Conservation (phyloP, 352 stramenopile species). For the Pythium sp. region DNA sequence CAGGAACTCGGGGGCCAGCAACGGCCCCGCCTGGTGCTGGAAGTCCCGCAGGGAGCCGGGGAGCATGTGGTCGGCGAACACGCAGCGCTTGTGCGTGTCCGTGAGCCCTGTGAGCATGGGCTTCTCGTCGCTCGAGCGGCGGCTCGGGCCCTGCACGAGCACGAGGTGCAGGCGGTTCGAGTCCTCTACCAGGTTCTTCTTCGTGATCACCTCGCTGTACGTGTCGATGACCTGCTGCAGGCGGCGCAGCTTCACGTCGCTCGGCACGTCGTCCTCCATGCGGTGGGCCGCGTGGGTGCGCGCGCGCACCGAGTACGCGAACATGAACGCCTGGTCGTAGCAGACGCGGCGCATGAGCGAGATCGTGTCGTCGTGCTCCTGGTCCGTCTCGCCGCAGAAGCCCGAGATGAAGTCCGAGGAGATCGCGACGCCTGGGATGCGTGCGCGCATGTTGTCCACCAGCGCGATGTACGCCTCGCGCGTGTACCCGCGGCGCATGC, state of each 20-base stretch:
- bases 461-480: conserved; percentile 97
- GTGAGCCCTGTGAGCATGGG: conserved; percentile 83
- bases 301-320: conserved; percentile 96
- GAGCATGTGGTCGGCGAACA: conserved; percentile 69
- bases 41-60: conserved; percentile 51
- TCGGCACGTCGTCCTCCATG: conserved; percentile 95
- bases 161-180: conserved; percentile 92
- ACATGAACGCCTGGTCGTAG: conserved; percentile 99
- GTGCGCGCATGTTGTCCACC: conserved; percentile 89
- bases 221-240: conserved; percentile 96
- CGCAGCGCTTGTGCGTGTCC: conserved; percentile 88
- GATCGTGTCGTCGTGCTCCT: conserved; percentile 95
- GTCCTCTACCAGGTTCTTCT: conserved; percentile 91
- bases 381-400: conserved; percentile 98
- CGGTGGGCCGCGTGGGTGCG: conserved; percentile 94
- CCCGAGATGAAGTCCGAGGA: conserved; percentile 98
- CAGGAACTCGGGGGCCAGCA: conserved; percentile 39
- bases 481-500: conserved; percentile 97
- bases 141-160: conserved; percentile 93
- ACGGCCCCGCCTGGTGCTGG: conserved; percentile 26
- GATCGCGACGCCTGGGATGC: conserved; percentile 81
- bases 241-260: conserved; percentile 92
- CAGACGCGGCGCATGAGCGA: conserved; percentile 75
- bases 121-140: conserved; percentile 67
- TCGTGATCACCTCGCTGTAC: conserved; percentile 89